Conservation (phyloP, 495 filamentous ascomycete genomes). For the Xylaria bambusicola region DNA sequence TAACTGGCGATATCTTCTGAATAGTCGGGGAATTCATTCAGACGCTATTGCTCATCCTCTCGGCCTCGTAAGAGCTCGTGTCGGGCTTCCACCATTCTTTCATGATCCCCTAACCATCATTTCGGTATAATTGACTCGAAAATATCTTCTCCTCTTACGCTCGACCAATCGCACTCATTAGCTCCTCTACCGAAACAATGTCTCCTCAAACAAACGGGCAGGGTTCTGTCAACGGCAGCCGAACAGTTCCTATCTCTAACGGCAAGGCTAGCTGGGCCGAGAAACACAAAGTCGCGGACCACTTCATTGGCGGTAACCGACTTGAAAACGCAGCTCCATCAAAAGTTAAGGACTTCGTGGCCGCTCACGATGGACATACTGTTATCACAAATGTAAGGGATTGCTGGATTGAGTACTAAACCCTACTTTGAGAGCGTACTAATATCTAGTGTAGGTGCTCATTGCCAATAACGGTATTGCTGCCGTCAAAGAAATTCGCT, state of each 20-base stretch:
- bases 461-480: slow-evolving; percentile 99
- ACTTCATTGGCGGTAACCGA: slow-evolving; percentile 95
- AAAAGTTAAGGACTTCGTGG: slow-evolving; percentile 92
- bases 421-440: neutral
- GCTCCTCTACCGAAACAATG: slow-evolving; percentile 39
- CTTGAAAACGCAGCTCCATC: slow-evolving; percentile 76
- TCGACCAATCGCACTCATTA: slow-evolving; percentile 20
- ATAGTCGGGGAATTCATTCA: slow-evolving; percentile 3
- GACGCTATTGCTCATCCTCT: slow-evolving; percentile 28
- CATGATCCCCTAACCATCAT: slow-evolving; percentile 29
- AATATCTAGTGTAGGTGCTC: slow-evolving; percentile 67
- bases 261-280: slow-evolving; percentile 64
- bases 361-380: slow-evolving; percentile 86
- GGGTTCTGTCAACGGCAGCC: slow-evolving; percentile 35
- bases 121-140: slow-evolving; percentile 26
- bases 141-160: slow-evolving; percentile 7
- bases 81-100: slow-evolving; percentile 29
- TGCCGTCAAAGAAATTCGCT: slow-evolving; percentile 97
- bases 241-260: slow-evolving; percentile 48
- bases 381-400: slow-evolving; percentile 91
- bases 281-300: slow-evolving; percentile 76
- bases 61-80: slow-evolving; percentile 29
- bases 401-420: neutral
- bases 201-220: slow-evolving; percentile 53
- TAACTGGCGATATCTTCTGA: slow-evolving; percentile 16